These are phyloP conservation scores for Albatrellus ellisii DNA, from an alignment of 768 basidiomycete genomes.

Conservation along the genomic window DNA sequence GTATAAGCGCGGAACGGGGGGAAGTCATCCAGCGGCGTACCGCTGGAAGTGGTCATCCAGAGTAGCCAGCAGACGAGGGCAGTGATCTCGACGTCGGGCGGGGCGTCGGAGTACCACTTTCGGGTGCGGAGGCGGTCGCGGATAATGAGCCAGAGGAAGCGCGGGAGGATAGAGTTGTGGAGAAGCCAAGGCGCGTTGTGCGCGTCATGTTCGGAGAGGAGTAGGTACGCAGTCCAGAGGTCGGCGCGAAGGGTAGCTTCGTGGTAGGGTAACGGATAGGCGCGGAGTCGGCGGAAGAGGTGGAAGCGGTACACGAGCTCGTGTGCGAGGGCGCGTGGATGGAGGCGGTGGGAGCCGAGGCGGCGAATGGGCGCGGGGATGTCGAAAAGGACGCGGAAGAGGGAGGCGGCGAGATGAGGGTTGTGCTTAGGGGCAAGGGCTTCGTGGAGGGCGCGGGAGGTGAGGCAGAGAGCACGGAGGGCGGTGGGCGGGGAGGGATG, in stretches of 20 bases:
- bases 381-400: not conserved
- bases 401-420: not conserved
- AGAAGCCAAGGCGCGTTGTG: not conserved
- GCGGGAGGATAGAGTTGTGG: not conserved
- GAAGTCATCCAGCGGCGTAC: not conserved
- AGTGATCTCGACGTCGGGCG: not conserved
- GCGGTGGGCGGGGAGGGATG: not conserved
- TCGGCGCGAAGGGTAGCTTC: not conserved
- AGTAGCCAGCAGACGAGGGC: not conserved
- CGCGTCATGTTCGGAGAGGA: not conserved
- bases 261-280: not conserved
- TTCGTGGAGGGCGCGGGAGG: not conserved
- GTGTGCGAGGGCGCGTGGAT: not conserved
- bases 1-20: not conserved
- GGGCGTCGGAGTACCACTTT: not conserved
- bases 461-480: not conserved
- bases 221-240: not conserved
- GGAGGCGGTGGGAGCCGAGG: not conserved
- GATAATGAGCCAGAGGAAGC: not conserved
- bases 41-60: not conserved
- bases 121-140: not conserved
- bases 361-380: not conserved
- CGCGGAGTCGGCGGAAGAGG: not conserved
- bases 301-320: not conserved
- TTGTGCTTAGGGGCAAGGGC: not conserved